Conservation (phyloP, 495 filamentous ascomycete species). For the Neurospora sp. region DNA sequence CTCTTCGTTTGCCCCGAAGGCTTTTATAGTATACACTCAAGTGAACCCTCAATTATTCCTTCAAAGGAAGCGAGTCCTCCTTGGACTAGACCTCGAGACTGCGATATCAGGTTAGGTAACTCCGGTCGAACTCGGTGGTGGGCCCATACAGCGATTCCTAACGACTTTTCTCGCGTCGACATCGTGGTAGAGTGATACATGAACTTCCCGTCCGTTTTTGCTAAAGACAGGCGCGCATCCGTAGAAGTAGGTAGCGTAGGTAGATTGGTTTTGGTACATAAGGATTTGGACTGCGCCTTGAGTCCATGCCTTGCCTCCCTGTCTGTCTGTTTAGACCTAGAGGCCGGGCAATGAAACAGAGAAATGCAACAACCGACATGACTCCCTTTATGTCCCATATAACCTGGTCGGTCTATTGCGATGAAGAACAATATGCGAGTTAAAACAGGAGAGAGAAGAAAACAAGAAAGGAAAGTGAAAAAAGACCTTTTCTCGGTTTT, state of each 20-base stretch:
- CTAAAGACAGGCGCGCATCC: neutral
- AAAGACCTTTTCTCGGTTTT: neutral
- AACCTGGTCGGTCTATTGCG: neutral
- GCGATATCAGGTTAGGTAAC: neutral
- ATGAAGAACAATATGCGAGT: neutral
- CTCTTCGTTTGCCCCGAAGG: neutral
- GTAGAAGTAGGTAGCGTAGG: neutral
- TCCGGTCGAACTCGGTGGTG: neutral
- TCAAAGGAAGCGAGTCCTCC: neutral
- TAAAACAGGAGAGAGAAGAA: neutral
- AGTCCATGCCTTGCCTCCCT: neutral
- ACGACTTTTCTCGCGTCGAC: neutral
- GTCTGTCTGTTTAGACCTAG: neutral
- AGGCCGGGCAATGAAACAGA: neutral
- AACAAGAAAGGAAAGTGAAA: neutral
- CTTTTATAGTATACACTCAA: neutral
- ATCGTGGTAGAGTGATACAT: neutral
- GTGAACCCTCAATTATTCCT: neutral
- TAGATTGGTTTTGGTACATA: neutral
- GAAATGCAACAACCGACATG: neutral
- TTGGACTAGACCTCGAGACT: neutral
- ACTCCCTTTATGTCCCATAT: neutral
- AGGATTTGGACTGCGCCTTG: neutral
- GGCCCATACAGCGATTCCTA: neutral
- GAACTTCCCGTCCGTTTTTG: neutral